Conservation (phyloP, 805 yeast species). For the Candida sakaeoensis region DNA sequence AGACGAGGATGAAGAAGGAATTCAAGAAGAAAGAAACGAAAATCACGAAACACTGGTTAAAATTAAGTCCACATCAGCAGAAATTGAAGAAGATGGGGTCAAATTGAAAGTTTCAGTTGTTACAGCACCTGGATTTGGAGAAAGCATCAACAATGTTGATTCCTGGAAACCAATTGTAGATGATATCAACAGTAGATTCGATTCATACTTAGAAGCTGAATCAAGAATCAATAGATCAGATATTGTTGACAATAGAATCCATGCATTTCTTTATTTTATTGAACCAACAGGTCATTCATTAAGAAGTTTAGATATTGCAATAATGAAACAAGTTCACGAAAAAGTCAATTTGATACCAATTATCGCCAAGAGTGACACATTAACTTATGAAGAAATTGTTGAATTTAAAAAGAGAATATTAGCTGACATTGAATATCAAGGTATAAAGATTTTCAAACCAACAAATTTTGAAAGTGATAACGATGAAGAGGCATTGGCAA, state of each 20-base stretch:
- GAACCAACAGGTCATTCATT: slow-evolving; percentile 97
- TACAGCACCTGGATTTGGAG: slow-evolving; percentile 95
- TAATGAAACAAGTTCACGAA: slow-evolving; percentile 82
- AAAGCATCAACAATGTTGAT: slow-evolving; percentile 60
- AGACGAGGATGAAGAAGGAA: slow-evolving; percentile 20
- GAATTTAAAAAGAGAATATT: slow-evolving; percentile 74
- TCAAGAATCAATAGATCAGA: slow-evolving; percentile 72
- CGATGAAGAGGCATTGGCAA: slow-evolving; percentile 75
- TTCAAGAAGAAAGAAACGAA: slow-evolving; percentile 24
- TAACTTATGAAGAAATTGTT: slow-evolving; percentile 79
- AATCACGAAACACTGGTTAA: slow-evolving; percentile 19
- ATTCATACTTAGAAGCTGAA: slow-evolving; percentile 85
- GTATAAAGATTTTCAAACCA: slow-evolving; percentile 72
- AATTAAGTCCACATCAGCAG: slow-evolving; percentile 24
- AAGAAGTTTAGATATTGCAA: slow-evolving; percentile 81
- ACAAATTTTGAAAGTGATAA: slow-evolving; percentile 77
- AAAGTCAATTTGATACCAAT: slow-evolving; percentile 93
- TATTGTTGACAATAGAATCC: slow-evolving; percentile 78
- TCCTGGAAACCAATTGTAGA: slow-evolving; percentile 91
- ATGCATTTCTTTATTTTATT: slow-evolving; percentile 88
- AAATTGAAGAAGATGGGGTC: slow-evolving; percentile 88
- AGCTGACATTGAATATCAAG: slow-evolving; percentile 71
- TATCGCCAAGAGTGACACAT: slow-evolving; percentile 90
- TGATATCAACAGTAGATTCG: slow-evolving; percentile 83
- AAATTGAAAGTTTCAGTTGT: slow-evolving; percentile 78